phyloP scores from a whole-genome alignment of 306 rosid species.

The Rosa rugosa region DNA sequence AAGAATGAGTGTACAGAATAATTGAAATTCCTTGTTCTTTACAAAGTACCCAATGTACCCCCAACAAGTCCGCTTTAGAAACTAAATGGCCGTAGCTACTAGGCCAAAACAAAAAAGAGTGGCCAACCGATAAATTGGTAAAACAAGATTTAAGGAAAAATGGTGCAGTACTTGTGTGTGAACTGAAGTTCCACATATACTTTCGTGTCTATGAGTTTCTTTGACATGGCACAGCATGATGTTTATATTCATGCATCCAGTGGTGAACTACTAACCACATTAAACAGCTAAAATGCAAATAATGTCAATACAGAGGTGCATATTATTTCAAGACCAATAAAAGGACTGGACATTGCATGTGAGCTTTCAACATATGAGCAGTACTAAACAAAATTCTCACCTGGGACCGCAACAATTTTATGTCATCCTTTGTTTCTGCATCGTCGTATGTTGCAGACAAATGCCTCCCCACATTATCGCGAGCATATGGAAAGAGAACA shows the following conservation, averaged over 20 bases:
- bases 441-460: conserved; percentile 72
- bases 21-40: neutral
- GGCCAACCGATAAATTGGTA: too few relatives aligned
- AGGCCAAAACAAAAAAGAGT: neutral
- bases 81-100: neutral
- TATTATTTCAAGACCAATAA: neutral
- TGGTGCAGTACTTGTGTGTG: too few relatives aligned
- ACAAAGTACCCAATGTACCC: neutral
- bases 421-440: conserved; percentile 72
- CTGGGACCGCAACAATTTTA: conserved; percentile 68
- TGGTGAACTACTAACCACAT: too few relatives aligned
- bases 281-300: too few relatives aligned
- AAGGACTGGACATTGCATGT: conserved; percentile 14
- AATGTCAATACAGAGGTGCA: too few relatives aligned
- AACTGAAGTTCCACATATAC: neutral
- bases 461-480: conserved; percentile 81
- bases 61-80: neutral
- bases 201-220: neutral
- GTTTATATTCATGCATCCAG: neutral
- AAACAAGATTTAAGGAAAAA: neutral
- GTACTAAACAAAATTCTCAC: conserved; percentile 41
- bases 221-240: neutral
- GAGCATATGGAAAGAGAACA: conserved; percentile 93
- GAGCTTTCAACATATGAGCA: conserved; percentile 23
- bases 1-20: neutral